Evolutionary conservation across 257 asterid genomes (phyloP), one percentile per base, ranked within the genome.

Genomic region (Nicotiana paniculata): DNA sequence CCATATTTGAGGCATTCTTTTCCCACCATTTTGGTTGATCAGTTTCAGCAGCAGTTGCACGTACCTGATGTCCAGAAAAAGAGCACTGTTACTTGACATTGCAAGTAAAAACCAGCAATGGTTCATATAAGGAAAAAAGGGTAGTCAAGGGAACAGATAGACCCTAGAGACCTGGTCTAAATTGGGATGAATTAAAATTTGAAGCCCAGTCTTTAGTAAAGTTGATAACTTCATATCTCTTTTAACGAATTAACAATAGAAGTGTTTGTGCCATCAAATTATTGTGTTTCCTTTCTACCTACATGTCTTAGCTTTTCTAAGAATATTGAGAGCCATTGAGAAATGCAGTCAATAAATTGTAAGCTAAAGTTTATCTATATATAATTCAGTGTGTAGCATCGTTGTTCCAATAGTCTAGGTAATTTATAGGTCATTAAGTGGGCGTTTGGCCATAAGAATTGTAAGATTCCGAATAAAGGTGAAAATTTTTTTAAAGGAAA

Each of bases 21-120:
- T 89, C 90, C 91, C 91, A 89, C 91, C 91, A 89, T 80, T 85
- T 85, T 77, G 91, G 91, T 79, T 83, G 86, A 26, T 85, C 87
- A 72, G 88, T 82, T 84, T 84, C 90, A 17, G 85, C 85, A 62
- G 79, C 75, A 80, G 84, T 82, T 64, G 90, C 90, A 82, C 21
- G 80, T 51, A 87, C 90, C 91, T 87, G 79, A 53, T 61, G 76
- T 24, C 53, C 79, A 81, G 24, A 55, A 30, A 69, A 57, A 43
- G 53, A 33, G 18, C 10, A 32, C 8, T 18, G 33, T 35, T 33
- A 18, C 30, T 39, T 39, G 33, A 75, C 18, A 32, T 21, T 55
- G 37, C 26, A 61, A 70, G 37, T 26, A 32, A 61, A 74, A 69
- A 11, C 10, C 21, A 66, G 21, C 62, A 48, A 15, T 9, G 5